phyloP scores from a whole-genome alignment of 495 filamentous ascomycete genomes.

The Darksidea phi region DNA sequence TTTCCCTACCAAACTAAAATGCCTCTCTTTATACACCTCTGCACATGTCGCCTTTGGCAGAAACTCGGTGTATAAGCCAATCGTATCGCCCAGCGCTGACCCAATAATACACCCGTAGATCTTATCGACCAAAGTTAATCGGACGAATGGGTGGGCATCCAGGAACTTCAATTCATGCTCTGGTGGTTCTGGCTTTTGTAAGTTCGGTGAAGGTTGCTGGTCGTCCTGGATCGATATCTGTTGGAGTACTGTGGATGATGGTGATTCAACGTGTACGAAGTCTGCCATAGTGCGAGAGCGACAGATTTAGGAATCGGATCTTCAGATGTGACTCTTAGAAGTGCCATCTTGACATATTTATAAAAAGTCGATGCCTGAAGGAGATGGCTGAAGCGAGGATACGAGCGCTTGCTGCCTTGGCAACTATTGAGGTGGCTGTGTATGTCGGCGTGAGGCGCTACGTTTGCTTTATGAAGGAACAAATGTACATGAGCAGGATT shows the following conservation, averaged over 20 bases:
- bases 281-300: slow-evolving; percentile 17
- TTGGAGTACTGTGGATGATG: not conserved
- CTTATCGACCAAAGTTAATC: slow-evolving; percentile 39
- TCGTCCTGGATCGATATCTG: not conserved
- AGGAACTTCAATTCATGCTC: slow-evolving; percentile 22
- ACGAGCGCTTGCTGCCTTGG: too few species aligned
- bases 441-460: too few species aligned
- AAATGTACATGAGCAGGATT: too few species aligned
- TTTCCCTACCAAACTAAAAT: slow-evolving; percentile 42
- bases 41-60: slow-evolving; percentile 38
- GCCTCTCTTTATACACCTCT: slow-evolving; percentile 39
- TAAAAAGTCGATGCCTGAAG: not conserved
- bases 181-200: not conserved
- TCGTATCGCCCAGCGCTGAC: slow-evolving; percentile 51
- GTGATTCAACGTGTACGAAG: slow-evolving; percentile 25
- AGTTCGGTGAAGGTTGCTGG: not conserved
- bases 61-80: slow-evolving; percentile 54
- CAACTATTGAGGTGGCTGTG: too few species aligned
- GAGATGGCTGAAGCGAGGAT: too few species aligned
- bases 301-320: not conserved
- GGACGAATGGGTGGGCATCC: slow-evolving; percentile 37
- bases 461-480: too few species aligned
- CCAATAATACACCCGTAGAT: slow-evolving; percentile 46
- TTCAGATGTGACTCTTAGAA: not conserved
- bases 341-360: not conserved